Evolutionary conservation across 2,329 filamentous ascomycete genomes (phyloP).

Genomic region (Xylaria sp.): DNA sequence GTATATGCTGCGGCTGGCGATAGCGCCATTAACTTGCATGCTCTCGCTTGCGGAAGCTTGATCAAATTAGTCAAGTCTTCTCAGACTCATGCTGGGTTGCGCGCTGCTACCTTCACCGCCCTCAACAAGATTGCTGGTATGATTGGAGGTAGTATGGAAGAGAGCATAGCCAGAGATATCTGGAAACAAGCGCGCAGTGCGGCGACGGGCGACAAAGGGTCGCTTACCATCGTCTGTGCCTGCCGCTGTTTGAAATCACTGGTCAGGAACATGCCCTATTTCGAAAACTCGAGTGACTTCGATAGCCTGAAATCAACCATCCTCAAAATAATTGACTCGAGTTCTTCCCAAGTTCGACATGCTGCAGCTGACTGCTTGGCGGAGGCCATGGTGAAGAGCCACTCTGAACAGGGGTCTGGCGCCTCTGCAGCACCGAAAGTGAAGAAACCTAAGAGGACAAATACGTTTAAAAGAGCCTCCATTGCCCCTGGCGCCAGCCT

Average conservation of each 20-base stretch:
- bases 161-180: constrained; percentile 84
- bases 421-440: constrained; percentile 64
- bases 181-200: constrained; percentile 91
- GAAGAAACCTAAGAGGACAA: constrained; percentile 72
- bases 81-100: constrained; percentile 81
- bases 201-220: constrained; percentile 82
- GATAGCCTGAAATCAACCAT: constrained; percentile 85
- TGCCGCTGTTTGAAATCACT: constrained; percentile 83
- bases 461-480: constrained; percentile 62
- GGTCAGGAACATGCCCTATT: constrained; percentile 78
- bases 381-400: constrained; percentile 82
- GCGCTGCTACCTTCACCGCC: constrained; percentile 80
- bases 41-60: constrained; percentile 76
- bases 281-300: constrained; percentile 89
- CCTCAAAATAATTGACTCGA: constrained; percentile 87
- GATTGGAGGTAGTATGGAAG: constrained; percentile 81
- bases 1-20: constrained; percentile 94
- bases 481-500: constrained; percentile 70
- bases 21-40: constrained; percentile 86
- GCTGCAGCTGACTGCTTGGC: constrained; percentile 88
- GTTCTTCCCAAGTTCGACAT: constrained; percentile 79
- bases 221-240: constrained; percentile 80
- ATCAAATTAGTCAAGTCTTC: constrained; percentile 84
- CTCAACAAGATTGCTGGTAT: constrained; percentile 81
- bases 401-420: constrained; percentile 69